Evolutionary conservation across 139 green algal species (phyloP), one percentile per base, ranked within the genome.

Genomic region (Desmodesmus armatus): DNA sequence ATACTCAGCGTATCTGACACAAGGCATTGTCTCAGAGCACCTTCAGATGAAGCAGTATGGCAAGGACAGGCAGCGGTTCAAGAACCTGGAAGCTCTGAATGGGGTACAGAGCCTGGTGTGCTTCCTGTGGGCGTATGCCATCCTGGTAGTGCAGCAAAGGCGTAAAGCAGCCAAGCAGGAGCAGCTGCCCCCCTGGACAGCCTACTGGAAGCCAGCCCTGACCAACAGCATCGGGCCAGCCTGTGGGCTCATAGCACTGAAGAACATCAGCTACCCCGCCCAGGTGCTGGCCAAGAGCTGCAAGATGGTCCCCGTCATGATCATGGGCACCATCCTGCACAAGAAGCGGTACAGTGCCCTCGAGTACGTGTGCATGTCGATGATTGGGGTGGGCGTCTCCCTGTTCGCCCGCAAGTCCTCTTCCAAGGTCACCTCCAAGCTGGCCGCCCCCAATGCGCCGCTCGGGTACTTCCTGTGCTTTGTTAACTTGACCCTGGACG

Each of bases 251-350:
- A 73, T 95, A 17, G 97, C 97, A 0, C 91, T 99, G 5, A 97
- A 96, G 81, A 98, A 98, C 88, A 99, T 99, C 88, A 96, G 90
- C 73, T 98, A 98, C 81, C 92, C 94, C 9, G 80, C 85, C 31
- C 95, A 98, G 92, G 96, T 99, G 72, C 91, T 99, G n/a, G 95
- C 94, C 62, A 99, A 99, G 92, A 98, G 94, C 23, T 98, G 94
- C 87, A 99, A 99, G 89, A 97, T 98, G 96, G 96, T 99, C 2
- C 96, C 96, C 0, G 96, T 99, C 31, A 99, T 99, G 97, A 29
- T 99, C 0, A 94, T 97, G 85, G 97, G 97, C 13, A 94, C 93
- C 1, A 21, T 99, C 7, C 85, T 99, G 37, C 93, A 96, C 53
- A 89, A 93, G 62, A 95, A 94, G 83, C 86, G 82, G 9, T 99